These are phyloP conservation scores for Paecilomyces sp. DNA, from an alignment of 2,329 filamentous ascomycete genomes.

Conservation along the genomic window DNA sequence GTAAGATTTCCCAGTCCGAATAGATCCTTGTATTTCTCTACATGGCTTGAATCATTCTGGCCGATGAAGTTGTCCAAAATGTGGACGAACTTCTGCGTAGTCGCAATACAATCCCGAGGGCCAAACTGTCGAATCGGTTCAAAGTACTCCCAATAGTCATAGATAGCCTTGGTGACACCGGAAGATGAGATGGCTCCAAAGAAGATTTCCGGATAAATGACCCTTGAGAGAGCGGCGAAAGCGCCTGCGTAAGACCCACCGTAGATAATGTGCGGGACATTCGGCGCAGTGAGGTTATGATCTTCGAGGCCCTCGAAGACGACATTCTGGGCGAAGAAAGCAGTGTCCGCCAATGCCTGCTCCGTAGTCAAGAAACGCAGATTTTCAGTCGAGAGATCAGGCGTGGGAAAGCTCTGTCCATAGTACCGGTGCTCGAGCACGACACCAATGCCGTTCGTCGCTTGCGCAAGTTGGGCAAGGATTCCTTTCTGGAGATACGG, in stretches of 20 bases:
- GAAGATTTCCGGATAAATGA: conserved; percentile 69
- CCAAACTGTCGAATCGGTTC: conserved; percentile 52
- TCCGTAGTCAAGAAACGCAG: conserved; percentile 78
- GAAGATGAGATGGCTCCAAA: conserved; percentile 75
- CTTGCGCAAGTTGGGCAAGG: conserved; percentile 60
- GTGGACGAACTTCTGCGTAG: conserved; percentile 55
- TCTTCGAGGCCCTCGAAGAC: conserved; percentile 64
- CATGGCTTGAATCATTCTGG: conserved; percentile 37
- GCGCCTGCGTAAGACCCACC: conserved; percentile 79
- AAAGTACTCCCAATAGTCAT: conserved; percentile 65
- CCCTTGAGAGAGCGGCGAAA: conserved; percentile 68
- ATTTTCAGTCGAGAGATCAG: conserved; percentile 60
- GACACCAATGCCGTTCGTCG: conserved; percentile 67
- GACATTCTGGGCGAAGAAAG: conserved; percentile 70
- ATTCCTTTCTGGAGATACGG: conserved; percentile 73
- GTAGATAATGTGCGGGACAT: conserved; percentile 68
- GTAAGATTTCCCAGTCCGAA: conserved; percentile 25
- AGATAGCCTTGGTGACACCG: conserved; percentile 69
- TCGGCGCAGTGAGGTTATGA: conserved; percentile 57
- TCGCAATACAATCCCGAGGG: conserved; percentile 56
- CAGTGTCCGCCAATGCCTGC: conserved; percentile 73
- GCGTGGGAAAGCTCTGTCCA: conserved; percentile 63
- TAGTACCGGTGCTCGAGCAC: conserved; percentile 87
- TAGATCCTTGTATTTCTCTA: conserved; percentile 42
- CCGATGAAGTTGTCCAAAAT: conserved; percentile 53